A percentile compares a stretch with the other conserved stretches of the same genome.
Conservation (phyloP, 352 stramenopile genomes). For the Globisporangium parvum region DNA sequence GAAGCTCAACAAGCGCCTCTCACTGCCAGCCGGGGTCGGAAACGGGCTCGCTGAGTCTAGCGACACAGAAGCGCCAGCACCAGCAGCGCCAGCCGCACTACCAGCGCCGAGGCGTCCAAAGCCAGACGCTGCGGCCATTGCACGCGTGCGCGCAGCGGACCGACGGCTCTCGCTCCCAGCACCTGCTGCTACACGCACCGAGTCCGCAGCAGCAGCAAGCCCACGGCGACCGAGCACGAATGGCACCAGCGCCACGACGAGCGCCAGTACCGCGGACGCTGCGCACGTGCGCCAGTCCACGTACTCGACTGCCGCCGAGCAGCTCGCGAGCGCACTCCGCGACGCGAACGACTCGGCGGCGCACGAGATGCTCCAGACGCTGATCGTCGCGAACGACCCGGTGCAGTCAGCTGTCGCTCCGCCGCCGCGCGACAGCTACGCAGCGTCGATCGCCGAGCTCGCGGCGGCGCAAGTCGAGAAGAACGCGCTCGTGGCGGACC, state of each 20-base stretch:
- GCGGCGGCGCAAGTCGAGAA: conserved; percentile 10
- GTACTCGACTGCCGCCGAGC: neutral
- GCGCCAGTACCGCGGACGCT: neutral
- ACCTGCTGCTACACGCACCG: too few species aligned
- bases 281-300: neutral
- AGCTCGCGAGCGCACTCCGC: neutral
- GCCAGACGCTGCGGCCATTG: too few species aligned
- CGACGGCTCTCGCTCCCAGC: too few species aligned
- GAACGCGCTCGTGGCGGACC: conserved; percentile 15
- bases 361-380: conserved; percentile 5
- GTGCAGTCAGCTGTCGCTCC: neutral
- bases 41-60: neutral
- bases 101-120: neutral
- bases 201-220: too few species aligned
- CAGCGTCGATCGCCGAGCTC: conserved; percentile 6
- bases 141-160: too few species aligned
- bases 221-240: too few species aligned
- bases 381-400: neutral
- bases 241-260: neutral
- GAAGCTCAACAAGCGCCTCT: neutral
- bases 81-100: neutral
- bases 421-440: conserved; percentile 2
- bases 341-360: neutral
- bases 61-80: neutral
- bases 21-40: neutral